phyloP scores from a whole-genome alignment of 345 rosid genomes.

The Populus simonii region DNA sequence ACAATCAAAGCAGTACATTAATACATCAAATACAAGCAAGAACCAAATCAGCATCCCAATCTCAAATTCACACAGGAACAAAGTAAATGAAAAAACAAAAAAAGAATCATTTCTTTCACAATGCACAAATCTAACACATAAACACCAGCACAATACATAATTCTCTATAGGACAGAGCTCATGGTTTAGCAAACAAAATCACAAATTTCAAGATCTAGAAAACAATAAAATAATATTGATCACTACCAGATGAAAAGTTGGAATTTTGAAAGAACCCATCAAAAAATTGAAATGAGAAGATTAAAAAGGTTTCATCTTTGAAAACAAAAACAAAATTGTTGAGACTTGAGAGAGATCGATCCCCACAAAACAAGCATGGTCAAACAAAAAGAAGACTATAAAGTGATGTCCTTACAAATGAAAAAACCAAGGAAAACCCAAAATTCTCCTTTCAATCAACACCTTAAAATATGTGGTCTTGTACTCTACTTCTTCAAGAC shows the following conservation, averaged over 20 bases:
- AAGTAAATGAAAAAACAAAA: not conserved
- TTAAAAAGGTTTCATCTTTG: not conserved
- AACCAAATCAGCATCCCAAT: not conserved
- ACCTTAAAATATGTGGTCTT: not conserved
- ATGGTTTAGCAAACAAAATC: not conserved
- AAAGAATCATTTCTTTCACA: not conserved
- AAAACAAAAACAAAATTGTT: not conserved
- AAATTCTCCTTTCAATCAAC: not conserved
- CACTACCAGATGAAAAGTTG: not conserved
- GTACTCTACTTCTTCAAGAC: not conserved
- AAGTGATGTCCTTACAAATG: not conserved
- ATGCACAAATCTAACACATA: not conserved
- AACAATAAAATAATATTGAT: not conserved
- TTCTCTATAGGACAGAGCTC: not conserved
- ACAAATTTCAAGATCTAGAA: slow-evolving; percentile 1
- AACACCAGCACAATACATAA: not conserved
- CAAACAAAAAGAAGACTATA: too few relatives aligned
- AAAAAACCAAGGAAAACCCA: not conserved
- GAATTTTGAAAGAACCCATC: not conserved
- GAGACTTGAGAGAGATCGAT: not conserved
- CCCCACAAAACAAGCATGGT: not conserved
- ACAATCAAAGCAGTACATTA: not conserved
- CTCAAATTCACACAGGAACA: not conserved
- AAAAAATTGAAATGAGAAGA: not conserved
- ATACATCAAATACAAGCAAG: not conserved